A percentile compares a stretch with the other conserved stretches of the same genome.
These are phyloP conservation scores for Penicillium samsonianum DNA, from an alignment of 495 filamentous ascomycete species.

Conservation along the genomic window DNA sequence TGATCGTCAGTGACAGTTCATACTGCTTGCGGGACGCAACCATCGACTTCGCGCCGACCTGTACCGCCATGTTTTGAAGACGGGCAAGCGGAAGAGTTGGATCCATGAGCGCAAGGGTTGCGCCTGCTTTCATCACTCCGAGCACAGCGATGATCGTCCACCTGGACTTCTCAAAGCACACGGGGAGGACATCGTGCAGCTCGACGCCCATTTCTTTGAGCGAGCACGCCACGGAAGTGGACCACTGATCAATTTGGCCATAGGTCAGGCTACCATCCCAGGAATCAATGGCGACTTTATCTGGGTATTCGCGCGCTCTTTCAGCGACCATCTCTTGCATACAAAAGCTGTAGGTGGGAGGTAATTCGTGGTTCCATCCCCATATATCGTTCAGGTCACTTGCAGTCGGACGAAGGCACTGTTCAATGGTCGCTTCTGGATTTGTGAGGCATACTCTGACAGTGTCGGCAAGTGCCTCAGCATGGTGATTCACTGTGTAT, in stretches of 20 bases:
- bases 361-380: constrained; percentile 37
- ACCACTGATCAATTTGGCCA: constrained; percentile 40
- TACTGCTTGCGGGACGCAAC: constrained; percentile 33
- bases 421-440: constrained; percentile 24
- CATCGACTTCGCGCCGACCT: constrained; percentile 38
- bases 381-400: constrained; percentile 37
- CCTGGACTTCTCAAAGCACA: constrained; percentile 52
- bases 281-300: constrained; percentile 43
- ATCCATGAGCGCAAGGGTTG: constrained; percentile 42
- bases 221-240: constrained; percentile 30
- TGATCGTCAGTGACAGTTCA: constrained; percentile 27
- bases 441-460: constrained; percentile 31
- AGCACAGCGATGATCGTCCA: constrained; percentile 50
- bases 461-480: constrained; percentile 34
- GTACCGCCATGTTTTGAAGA: constrained; percentile 39
- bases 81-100: constrained; percentile 40
- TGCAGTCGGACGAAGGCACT: constrained; percentile 27
- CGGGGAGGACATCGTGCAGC: constrained; percentile 37
- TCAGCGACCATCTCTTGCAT: constrained; percentile 49
- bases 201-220: constrained; percentile 34
- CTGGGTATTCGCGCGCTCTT: constrained; percentile 33
- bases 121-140: constrained; percentile 46
- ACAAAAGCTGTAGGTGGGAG: constrained; percentile 37
- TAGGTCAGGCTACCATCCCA: constrained; percentile 54
- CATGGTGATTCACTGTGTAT: constrained; percentile 35